Conservation (phyloP, 2,329 filamentous ascomycete genomes). For the Ophiocordyceps camponoti-floridani region DNA sequence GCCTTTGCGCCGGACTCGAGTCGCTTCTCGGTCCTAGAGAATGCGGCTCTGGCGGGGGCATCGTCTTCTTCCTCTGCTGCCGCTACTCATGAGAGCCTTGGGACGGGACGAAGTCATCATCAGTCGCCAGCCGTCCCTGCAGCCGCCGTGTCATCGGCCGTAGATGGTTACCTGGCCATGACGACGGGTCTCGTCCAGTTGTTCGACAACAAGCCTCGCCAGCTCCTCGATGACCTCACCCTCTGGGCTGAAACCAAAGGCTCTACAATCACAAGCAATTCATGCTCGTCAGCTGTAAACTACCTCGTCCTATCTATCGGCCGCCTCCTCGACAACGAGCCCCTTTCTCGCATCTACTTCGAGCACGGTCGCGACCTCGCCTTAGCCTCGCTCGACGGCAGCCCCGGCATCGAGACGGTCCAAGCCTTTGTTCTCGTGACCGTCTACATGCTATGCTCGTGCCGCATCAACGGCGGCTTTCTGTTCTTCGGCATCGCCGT, state of each 20-base stretch:
- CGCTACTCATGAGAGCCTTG: neutral
- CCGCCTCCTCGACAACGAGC: constrained; percentile 21
- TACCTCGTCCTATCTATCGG: constrained; percentile 34
- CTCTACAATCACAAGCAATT: constrained; percentile 16
- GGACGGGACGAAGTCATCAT: neutral
- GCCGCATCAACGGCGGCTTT: constrained; percentile 36
- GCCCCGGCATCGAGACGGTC: constrained; percentile 28
- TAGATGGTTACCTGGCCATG: constrained; percentile 18
- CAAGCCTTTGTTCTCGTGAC: constrained; percentile 32
- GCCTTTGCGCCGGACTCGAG: constrained; percentile 33
- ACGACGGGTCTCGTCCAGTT: constrained; percentile 29
- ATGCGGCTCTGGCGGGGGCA: constrained; percentile 10
- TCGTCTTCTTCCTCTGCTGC: neutral
- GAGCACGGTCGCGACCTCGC: constrained; percentile 29
- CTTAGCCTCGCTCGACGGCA: constrained; percentile 23
- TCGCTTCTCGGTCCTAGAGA: constrained; percentile 30
- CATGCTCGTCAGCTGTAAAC: constrained; percentile 19
- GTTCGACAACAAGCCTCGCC: constrained; percentile 21
- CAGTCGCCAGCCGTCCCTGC: constrained; percentile 12
- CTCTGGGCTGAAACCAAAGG: constrained; percentile 18
- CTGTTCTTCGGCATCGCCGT: constrained; percentile 35
- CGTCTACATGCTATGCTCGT: constrained; percentile 34
- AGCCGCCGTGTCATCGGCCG: constrained; percentile 10
- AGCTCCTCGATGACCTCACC: constrained; percentile 20
- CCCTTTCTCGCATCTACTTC: constrained; percentile 25